Evolutionary conservation across 2,329 filamentous ascomycete genomes (phyloP), one percentile per base, ranked within the genome.

Genomic region (Ploettnerulaceae sp.): DNA sequence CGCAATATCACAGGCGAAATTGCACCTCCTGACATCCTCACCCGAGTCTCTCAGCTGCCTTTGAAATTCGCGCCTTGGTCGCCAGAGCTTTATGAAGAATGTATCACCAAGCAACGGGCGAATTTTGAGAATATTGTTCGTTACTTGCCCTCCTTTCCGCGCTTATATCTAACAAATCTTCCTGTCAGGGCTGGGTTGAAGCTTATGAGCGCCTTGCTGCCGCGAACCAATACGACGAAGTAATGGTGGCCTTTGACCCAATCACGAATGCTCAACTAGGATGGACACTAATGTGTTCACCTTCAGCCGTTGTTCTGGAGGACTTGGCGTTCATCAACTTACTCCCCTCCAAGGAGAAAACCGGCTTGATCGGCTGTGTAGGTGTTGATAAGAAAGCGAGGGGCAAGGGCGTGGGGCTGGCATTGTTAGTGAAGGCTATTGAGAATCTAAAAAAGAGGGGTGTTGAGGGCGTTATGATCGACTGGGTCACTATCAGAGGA

Each of bases 241-340:
- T 69, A 20, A 70, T 72, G 67, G 60, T 65, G 2, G 69, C 67
- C 1, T 68, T 69, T 31, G 64, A 69, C 32, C 47, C 60, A 1
- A 28, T 61, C 3, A 53, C 48, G 1, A 66, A 64, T 3, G 59
- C 61, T 3, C 69, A 71, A 49, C 59, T 70, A 7, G 70, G 66
- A 12, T 73, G 69, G 70, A 69, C 69, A 2, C 50, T 73, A 8
- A 73, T 72, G 69, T 62, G 69, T 12, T 57, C 62, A 8, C 60
- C 64, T 1, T 57, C 61, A 3, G 61, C 62, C 3, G 43, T 59
- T 1, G 40, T 68, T 7, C 52, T 65, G 3, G 52, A 66, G 22
- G 53, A 60, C 26, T 72, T 70, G 61, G 68, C 68, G 2, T 68
- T 71, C 41, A 63, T 69, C 5, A 60, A 64, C 9, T 57, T 70